Percentiles rank a stretch among this genome's conserved stretches.
Evolutionary conservation across 257 asterid genomes (phyloP).

Genomic region (Solanum lycopersicoides): DNA sequence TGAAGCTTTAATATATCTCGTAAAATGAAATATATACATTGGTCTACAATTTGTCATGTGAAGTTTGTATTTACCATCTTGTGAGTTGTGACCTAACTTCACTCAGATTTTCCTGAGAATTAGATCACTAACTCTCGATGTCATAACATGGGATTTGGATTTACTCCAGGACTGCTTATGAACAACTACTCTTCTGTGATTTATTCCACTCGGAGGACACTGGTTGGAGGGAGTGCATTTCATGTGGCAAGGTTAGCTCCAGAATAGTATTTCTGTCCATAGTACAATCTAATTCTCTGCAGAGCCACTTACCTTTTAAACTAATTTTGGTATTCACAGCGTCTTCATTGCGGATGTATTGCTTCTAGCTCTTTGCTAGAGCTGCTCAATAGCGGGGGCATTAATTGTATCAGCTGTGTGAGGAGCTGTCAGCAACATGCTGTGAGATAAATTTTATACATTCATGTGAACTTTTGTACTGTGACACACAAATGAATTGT

Average conservation of each 20-base stretch:
- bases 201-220: conserved; percentile 72
- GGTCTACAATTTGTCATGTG: not conserved
- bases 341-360: conserved; percentile 94
- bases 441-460: conserved; percentile 37
- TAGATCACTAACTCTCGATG: not conserved
- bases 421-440: conserved; percentile 30
- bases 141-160: conserved; percentile 2
- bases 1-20: not conserved
- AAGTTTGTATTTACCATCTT: not conserved
- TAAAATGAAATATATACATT: not conserved
- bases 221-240: conserved; percentile 90
- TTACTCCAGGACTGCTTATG: conserved; percentile 61
- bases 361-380: conserved; percentile 68
- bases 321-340: conserved; percentile 34
- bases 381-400: conserved; percentile 78
- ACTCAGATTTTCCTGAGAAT: not conserved
- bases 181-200: conserved; percentile 72
- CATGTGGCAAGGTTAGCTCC: conserved; percentile 75
- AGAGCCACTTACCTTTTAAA: not conserved
- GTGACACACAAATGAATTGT: not conserved
- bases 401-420: conserved; percentile 61
- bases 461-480: not conserved
- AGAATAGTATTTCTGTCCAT: not conserved
- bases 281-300: not conserved
- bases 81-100: not conserved